phyloP scores from a whole-genome alignment of 768 basidiomycete genomes.

The Hygrophoropsis aurantiaca region DNA sequence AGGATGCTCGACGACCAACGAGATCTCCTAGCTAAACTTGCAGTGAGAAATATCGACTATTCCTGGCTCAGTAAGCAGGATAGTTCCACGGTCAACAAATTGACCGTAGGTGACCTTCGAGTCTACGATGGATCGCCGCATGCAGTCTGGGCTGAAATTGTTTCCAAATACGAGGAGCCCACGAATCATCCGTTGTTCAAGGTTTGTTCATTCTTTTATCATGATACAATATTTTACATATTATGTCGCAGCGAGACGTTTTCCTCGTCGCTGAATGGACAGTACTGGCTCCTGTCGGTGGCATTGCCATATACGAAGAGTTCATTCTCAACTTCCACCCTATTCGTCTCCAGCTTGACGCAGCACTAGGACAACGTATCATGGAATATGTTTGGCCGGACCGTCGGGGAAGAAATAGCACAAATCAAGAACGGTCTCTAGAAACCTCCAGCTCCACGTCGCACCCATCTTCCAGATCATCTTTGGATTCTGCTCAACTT shows the following conservation, averaged over 20 bases:
- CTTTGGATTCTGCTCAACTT: constrained; percentile 50
- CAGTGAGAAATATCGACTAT: constrained; percentile 76
- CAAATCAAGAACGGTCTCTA: constrained; percentile 1
- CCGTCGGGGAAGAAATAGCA: constrained; percentile 37
- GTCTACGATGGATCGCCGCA: constrained; percentile 84
- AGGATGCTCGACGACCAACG: constrained; percentile 76
- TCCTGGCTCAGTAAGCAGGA: constrained; percentile 86
- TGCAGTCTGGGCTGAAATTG: constrained; percentile 85
- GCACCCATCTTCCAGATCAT: constrained; percentile 36
- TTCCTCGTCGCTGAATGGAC: constrained; percentile 82
- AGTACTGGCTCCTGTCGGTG: constrained; percentile 86
- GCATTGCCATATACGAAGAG: constrained; percentile 84
- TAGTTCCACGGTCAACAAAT: constrained; percentile 77
- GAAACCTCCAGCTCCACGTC: constrained; percentile 22
- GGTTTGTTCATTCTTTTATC: constrained; percentile 36
- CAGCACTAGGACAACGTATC: constrained; percentile 73
- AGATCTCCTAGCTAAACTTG: constrained; percentile 80
- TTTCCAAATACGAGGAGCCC: constrained; percentile 74
- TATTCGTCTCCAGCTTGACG: constrained; percentile 83
- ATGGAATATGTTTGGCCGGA: constrained; percentile 89
- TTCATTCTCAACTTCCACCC: constrained; percentile 86
- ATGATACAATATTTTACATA: constrained; percentile 6
- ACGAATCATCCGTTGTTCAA: constrained; percentile 70
- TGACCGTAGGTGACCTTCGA: constrained; percentile 73
- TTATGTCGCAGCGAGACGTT: constrained; percentile 52